These are phyloP conservation scores for Trypanosoma lewisi DNA, from an alignment of 208 protist species.

Conservation along the genomic window DNA sequence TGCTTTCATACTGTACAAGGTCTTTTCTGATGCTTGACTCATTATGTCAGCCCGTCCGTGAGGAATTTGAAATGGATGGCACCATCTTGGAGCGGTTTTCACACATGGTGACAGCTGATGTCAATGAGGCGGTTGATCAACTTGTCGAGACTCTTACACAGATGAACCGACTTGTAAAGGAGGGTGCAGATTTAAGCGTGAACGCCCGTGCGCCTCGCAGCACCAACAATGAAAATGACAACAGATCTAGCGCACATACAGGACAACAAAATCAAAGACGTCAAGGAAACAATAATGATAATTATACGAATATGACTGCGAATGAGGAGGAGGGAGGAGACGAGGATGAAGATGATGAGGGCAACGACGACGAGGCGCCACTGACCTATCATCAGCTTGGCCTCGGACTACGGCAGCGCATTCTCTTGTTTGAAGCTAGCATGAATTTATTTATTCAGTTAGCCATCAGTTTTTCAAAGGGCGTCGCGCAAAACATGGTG, in stretches of 20 bases:
- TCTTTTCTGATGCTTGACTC: constrained; percentile 61
- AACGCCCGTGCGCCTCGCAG: constrained; percentile 32
- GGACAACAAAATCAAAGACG: background rate
- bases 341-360: constrained; percentile 42
- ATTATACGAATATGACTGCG: constrained; percentile 2
- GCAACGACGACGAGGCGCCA: constrained; percentile 10
- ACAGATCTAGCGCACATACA: constrained; percentile 13
- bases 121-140: constrained; percentile 83
- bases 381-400: constrained; percentile 82
- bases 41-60: constrained; percentile 69
- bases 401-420: constrained; percentile 52
- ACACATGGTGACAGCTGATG: constrained; percentile 86
- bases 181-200: constrained; percentile 62
- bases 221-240: background rate
- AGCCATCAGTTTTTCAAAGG: constrained; percentile 63
- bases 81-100: constrained; percentile 84
- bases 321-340: constrained; percentile 40
- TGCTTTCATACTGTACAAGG: constrained; percentile 77
- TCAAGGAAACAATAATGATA: background rate
- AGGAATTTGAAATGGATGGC: constrained; percentile 70
- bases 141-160: constrained; percentile 76
- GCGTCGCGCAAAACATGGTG: constrained; percentile 88
- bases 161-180: constrained; percentile 78
- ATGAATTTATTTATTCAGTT: constrained; percentile 89
- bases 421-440: constrained; percentile 74